phyloP scores from a whole-genome alignment of 768 basidiomycete genomes.

The Collybia sp. region DNA sequence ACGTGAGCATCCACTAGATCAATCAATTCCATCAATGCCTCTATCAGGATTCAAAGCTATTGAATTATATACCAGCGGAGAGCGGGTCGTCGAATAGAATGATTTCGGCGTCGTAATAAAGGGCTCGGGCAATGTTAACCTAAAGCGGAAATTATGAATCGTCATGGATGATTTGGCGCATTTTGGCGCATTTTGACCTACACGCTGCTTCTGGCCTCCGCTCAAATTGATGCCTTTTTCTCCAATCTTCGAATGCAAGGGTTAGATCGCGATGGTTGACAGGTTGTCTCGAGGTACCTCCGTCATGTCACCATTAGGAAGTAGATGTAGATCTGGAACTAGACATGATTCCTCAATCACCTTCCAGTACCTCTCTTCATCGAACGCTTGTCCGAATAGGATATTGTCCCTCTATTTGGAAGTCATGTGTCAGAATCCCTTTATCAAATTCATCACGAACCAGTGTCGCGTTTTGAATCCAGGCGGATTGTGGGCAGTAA shows the following conservation, averaged over 20 bases:
- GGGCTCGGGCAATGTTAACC: slow-evolving; percentile 66
- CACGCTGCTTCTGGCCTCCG: slow-evolving; percentile 65
- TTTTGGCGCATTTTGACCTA: slow-evolving; percentile 14
- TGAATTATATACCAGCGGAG: slow-evolving; percentile 42
- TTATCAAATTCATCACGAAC: slow-evolving; percentile 25
- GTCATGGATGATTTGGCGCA: neutral
- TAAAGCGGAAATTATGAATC: slow-evolving; percentile 12
- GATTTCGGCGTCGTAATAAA: slow-evolving; percentile 62
- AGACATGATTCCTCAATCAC: slow-evolving; percentile 56
- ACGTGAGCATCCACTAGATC: slow-evolving; percentile 68
- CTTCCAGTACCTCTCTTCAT: slow-evolving; percentile 63
- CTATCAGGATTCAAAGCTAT: neutral
- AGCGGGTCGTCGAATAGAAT: slow-evolving; percentile 62
- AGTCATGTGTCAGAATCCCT: neutral
- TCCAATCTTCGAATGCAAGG: slow-evolving; percentile 42
- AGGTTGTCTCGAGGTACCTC: slow-evolving; percentile 37
- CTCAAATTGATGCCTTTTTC: slow-evolving; percentile 66
- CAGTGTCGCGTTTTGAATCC: slow-evolving; percentile 70
- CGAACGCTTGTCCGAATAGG: slow-evolving; percentile 59
- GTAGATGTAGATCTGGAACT: slow-evolving; percentile 55
- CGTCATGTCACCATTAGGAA: slow-evolving; percentile 69
- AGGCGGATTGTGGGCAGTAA: slow-evolving; percentile 71
- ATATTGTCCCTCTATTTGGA: slow-evolving; percentile 54
- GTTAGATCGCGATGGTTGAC: neutral
- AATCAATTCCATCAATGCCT: slow-evolving; percentile 10